Percentiles rank a stretch among this genome's conserved stretches.
phyloP scores from a whole-genome alignment of 2,329 filamentous ascomycete genomes.

The Xylaria hypoxylon region DNA sequence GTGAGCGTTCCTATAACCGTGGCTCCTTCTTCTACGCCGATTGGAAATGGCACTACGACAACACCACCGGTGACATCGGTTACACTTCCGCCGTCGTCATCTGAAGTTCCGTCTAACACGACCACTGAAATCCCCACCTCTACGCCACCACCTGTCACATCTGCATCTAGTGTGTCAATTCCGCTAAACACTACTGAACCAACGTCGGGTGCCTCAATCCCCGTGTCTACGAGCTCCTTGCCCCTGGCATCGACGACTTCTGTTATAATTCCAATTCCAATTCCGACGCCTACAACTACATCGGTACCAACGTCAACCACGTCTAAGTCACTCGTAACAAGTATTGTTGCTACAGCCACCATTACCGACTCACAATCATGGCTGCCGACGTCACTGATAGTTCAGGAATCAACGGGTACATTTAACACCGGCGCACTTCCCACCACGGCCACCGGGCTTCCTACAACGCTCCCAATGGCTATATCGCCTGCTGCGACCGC shows the following conservation, averaged over 20 bases:
- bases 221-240: constrained; percentile 28
- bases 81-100: constrained; percentile 20
- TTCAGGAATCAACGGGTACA: constrained; percentile 60
- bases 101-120: constrained; percentile 26
- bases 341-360: constrained; percentile 57
- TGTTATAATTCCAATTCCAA: constrained; percentile 28
- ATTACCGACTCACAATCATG: constrained; percentile 59
- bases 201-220: constrained; percentile 8
- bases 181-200: constrained; percentile 29
- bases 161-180: constrained; percentile 26
- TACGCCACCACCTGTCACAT: constrained; percentile 15
- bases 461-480: constrained; percentile 76
- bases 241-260: constrained; percentile 32
- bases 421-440: constrained; percentile 54
- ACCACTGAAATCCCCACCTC: constrained; percentile 26
- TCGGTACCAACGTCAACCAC: constrained; percentile 35
- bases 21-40: constrained; percentile 27
- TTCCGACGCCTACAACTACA: constrained; percentile 33
- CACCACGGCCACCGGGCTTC: constrained; percentile 66
- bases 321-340: constrained; percentile 49
- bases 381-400: constrained; percentile 71
- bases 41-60: constrained; percentile 34
- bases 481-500: constrained; percentile 76
- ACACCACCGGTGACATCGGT: constrained; percentile 24
- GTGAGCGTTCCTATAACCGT: constrained; percentile 37